Percentiles rank a stretch among this genome's conserved stretches.
These are phyloP conservation scores for Crithidia sp. DNA, from an alignment of 208 protist genomes.

Conservation along the genomic window DNA sequence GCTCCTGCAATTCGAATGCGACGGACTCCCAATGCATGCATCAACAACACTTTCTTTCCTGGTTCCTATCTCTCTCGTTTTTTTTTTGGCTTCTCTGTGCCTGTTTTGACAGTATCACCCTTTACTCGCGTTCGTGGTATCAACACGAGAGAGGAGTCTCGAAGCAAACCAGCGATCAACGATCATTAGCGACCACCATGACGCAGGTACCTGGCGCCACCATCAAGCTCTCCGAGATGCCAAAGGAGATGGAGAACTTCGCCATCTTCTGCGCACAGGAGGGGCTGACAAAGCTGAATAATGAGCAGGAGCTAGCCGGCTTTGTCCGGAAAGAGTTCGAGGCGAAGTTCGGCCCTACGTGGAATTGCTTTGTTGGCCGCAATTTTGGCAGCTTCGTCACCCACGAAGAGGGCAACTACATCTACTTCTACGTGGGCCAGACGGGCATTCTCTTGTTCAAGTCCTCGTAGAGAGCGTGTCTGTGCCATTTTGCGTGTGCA, in stretches of 20 bases:
- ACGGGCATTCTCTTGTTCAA: slow-evolving; percentile 99
- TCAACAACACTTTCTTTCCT: too few species aligned
- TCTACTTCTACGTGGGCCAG: slow-evolving; percentile 99
- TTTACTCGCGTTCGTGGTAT: too few species aligned
- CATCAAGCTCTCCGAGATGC: slow-evolving; percentile 95
- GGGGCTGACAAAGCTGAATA: slow-evolving; percentile 98
- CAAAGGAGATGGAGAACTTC: slow-evolving; percentile 97
- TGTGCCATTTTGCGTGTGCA: background rate
- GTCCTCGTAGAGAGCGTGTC: slow-evolving; percentile 46
- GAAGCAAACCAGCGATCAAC: background rate
- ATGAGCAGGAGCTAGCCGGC: slow-evolving; percentile 99
- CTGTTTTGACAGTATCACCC: too few species aligned
- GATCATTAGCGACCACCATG: slow-evolving; percentile 39
- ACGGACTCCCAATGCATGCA: too few species aligned
- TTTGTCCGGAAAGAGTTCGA: slow-evolving; percentile 99
- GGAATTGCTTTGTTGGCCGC: slow-evolving; percentile 99
- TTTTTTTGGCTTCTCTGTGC: too few species aligned
- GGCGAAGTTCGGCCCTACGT: slow-evolving; percentile 98
- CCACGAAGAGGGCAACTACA: slow-evolving; percentile 99
- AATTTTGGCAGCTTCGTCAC: slow-evolving; percentile 99
- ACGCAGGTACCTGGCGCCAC: slow-evolving; percentile 80
- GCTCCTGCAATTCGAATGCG: too few species aligned
- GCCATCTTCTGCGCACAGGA: slow-evolving; percentile 97
- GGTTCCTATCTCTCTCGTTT: too few species aligned
- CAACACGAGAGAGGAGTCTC: too few species aligned